These are phyloP conservation scores for Penicillium crystallinum DNA, from an alignment of 495 filamentous ascomycete genomes.

Conservation along the genomic window DNA sequence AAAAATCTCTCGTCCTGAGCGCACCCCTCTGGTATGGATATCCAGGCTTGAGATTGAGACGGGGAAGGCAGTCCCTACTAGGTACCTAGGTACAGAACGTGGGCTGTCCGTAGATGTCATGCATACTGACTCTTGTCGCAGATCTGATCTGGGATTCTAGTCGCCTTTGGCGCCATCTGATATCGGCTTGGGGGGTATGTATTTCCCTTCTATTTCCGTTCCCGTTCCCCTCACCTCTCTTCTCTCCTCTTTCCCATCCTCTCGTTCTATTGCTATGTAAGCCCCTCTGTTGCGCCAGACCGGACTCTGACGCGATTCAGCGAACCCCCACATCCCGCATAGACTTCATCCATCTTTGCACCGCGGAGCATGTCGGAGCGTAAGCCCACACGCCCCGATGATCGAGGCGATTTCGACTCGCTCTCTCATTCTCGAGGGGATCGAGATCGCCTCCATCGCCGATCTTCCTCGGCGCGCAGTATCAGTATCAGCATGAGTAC, in stretches of 20 bases:
- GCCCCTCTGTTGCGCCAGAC: background rate
- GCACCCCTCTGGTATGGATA: background rate
- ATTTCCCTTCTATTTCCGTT: background rate
- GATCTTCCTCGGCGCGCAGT: background rate
- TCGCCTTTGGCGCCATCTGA: background rate
- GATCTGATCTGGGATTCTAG: background rate
- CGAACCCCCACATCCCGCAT: background rate
- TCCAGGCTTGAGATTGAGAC: background rate
- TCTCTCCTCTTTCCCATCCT: background rate
- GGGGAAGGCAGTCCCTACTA: background rate
- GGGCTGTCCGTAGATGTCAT: constrained; percentile 11
- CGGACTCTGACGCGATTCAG: background rate
- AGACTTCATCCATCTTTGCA: background rate
- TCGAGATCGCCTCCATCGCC: background rate
- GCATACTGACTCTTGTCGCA: constrained; percentile 18
- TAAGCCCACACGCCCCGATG: background rate
- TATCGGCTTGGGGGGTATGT: background rate
- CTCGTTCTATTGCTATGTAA: background rate
- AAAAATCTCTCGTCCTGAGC: background rate
- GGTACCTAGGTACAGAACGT: constrained; percentile 1
- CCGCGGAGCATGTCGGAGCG: constrained; percentile 27
- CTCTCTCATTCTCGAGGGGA: background rate
- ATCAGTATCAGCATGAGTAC: constrained; percentile 1
- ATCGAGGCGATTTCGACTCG: background rate
- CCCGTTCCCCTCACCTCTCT: background rate